Base-by-base conservation (phyloP, 768 basidiomycete species). In the Auriscalpium vulgare region DNA sequence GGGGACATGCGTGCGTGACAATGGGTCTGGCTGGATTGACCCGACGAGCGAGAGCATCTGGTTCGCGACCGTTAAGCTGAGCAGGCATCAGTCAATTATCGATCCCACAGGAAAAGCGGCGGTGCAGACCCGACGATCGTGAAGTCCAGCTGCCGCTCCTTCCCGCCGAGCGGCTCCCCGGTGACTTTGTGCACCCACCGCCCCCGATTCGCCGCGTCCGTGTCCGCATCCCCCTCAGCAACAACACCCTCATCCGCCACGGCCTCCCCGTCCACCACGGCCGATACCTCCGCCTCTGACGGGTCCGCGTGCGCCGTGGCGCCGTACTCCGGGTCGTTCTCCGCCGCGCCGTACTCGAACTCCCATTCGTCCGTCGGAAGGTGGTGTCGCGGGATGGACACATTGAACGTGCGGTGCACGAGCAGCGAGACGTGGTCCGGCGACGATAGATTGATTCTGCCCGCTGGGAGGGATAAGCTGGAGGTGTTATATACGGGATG, bases 401-500 rank as follows among this genome's bases (percentile, higher is more conserved):
- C 88, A 69, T 97, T 97, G 76, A 97, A 97, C 7, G 91, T 97
- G 23, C 84, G 83, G 63, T 94, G 90, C 3, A 94, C 77, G 37
- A 97, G 88, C 14, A 97, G 76, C 1, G 93, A 91, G 53, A 97
- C 76, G 63, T 97, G 95, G 66, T 95, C 93, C 1, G 93, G 92
- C 2, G 94, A 95, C 62, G 81, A 94, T 17, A 97, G 75, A 64
- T 82, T 95, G 51, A 97, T 79, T 64, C 83, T 88, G n/a, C 91
- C 94, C 56, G 78, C 94, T 95, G 60, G 21, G 47, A 13, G 29
- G 29, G 4, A 29, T 29, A 29, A 29, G 29, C 29, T 29, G 2
- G 29, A 29, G 4, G 29, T 7, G 7, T 4, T 44, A 43, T 36
- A 62, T 55, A 43, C 51, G 45, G 19, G 5, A 7, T 29, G 29